phyloP scores from a whole-genome alignment of 2,329 filamentous ascomycete species.

The Curvularia hawaiiensis region DNA sequence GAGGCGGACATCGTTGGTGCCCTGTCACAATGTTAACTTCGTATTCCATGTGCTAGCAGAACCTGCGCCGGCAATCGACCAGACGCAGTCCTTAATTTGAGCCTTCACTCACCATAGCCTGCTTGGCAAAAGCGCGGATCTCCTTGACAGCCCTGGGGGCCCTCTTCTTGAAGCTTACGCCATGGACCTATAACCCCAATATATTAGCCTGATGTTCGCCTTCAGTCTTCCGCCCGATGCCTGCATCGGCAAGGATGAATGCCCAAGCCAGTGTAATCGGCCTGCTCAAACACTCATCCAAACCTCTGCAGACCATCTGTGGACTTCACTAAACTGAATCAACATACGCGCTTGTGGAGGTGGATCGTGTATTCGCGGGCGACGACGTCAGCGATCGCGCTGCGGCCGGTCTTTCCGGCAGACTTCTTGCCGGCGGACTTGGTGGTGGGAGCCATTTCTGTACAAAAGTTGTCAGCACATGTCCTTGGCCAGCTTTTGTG shows the following conservation, averaged over 20 bases:
- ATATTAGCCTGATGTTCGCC: conserved; percentile 52
- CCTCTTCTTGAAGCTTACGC: conserved; percentile 99
- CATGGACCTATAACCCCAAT: conserved; percentile 75
- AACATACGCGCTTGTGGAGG: conserved; percentile 98
- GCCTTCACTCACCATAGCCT: conserved; percentile 84
- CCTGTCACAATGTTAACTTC: conserved; percentile 59
- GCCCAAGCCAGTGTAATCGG: conserved; percentile 27
- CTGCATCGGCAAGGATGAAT: conserved; percentile 28
- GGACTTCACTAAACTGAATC: conserved; percentile 75
- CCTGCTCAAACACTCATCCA: conserved; percentile 23
- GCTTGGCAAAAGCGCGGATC: conserved; percentile 91
- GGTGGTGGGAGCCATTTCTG: conserved; percentile 51
- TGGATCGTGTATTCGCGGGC: conserved; percentile 99
- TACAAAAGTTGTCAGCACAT: conserved; percentile 24
- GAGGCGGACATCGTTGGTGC: conserved; percentile 94
- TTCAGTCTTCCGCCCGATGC: conserved; percentile 72
- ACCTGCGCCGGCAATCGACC: not conserved
- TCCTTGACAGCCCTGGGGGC: conserved; percentile 99
- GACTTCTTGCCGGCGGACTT: conserved; percentile 62
- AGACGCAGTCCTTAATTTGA: not conserved
- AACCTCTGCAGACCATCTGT: conserved; percentile 57
- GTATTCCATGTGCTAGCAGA: not conserved
- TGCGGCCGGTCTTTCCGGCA: conserved; percentile 72
- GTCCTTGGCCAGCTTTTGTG: not conserved
- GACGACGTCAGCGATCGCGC: conserved; percentile 98